These are phyloP conservation scores for Colletotrichum noveboracense DNA, from an alignment of 2,329 filamentous ascomycete genomes.

Conservation along the genomic window DNA sequence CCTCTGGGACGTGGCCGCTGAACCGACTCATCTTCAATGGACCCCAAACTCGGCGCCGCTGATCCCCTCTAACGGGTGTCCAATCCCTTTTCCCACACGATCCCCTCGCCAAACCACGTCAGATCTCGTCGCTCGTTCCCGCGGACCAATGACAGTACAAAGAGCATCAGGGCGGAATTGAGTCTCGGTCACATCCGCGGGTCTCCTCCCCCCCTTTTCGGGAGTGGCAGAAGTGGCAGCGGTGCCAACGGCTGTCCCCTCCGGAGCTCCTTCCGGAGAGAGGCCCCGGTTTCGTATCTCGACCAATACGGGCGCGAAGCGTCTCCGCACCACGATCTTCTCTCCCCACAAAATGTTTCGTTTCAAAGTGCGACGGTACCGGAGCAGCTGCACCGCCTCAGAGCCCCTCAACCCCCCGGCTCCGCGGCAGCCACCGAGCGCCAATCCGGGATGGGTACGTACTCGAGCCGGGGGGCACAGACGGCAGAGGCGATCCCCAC, in stretches of 20 bases:
- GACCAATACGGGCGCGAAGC: not conserved
- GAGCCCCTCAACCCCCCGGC: not conserved
- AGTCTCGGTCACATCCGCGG: slow-evolving; percentile 10
- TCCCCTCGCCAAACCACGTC: not conserved
- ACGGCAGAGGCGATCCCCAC: slow-evolving; percentile 1
- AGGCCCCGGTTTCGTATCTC: slow-evolving; percentile 4
- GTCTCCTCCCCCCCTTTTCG: not conserved
- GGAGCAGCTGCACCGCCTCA: not conserved
- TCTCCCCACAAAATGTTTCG: slow-evolving; percentile 12
- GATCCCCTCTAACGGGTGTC: slow-evolving; percentile 5
- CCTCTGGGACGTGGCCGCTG: not conserved
- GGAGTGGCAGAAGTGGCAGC: not conserved
- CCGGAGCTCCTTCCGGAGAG: slow-evolving; percentile 1
- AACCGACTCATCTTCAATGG: not conserved
- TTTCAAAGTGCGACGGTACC: slow-evolving; percentile 2
- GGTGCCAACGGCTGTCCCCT: not conserved
- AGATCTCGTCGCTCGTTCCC: not conserved
- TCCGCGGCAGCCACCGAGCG: not conserved
- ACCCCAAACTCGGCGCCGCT: not conserved
- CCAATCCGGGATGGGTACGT: not conserved
- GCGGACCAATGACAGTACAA: not conserved
- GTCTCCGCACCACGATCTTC: not conserved
- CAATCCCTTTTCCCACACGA: not conserved
- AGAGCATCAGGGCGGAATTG: not conserved
- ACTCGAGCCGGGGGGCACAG: not conserved